These are phyloP conservation scores for Amanita rimosa DNA, from an alignment of 768 basidiomycete species.

Conservation along the genomic window DNA sequence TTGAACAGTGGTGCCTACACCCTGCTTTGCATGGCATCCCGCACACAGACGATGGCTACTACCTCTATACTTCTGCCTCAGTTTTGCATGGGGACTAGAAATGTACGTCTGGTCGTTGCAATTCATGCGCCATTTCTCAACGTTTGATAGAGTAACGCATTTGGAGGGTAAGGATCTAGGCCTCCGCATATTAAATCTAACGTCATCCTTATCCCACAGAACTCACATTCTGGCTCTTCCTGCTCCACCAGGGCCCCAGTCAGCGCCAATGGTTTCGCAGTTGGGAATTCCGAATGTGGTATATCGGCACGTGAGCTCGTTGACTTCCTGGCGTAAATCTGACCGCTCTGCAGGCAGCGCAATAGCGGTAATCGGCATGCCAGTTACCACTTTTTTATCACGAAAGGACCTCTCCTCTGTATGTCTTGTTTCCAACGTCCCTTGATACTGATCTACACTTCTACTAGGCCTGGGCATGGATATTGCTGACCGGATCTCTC, in stretches of 20 bases:
- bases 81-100: slow-evolving; percentile 68
- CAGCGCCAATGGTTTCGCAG: slow-evolving; percentile 72
- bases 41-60: slow-evolving; percentile 43
- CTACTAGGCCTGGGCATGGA: slow-evolving; percentile 57
- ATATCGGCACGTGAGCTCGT: slow-evolving; percentile 33
- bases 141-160: slow-evolving; percentile 51
- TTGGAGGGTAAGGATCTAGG: slow-evolving; percentile 47
- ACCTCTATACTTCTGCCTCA: slow-evolving; percentile 61
- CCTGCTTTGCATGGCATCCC: slow-evolving; percentile 38
- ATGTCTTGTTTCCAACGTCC: slow-evolving; percentile 7
- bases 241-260: slow-evolving; percentile 64
- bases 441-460: slow-evolving; percentile 4
- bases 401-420: slow-evolving; percentile 51
- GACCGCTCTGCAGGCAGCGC: slow-evolving; percentile 38
- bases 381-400: slow-evolving; percentile 51
- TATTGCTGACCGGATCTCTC: slow-evolving; percentile 61
- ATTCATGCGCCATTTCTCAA: slow-evolving; percentile 3
- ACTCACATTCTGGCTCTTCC: slow-evolving; percentile 74
- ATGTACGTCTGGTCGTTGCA: slow-evolving; percentile 32
- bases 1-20: slow-evolving; percentile 42
- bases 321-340: slow-evolving; percentile 1
- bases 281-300: slow-evolving; percentile 71
- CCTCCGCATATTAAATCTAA: neutral
- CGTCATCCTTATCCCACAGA: slow-evolving; percentile 26
- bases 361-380: slow-evolving; percentile 59